These are phyloP conservation scores for Yamadazyma dendronema DNA, from an alignment of 1,139 yeast species.

Conservation along the genomic window DNA sequence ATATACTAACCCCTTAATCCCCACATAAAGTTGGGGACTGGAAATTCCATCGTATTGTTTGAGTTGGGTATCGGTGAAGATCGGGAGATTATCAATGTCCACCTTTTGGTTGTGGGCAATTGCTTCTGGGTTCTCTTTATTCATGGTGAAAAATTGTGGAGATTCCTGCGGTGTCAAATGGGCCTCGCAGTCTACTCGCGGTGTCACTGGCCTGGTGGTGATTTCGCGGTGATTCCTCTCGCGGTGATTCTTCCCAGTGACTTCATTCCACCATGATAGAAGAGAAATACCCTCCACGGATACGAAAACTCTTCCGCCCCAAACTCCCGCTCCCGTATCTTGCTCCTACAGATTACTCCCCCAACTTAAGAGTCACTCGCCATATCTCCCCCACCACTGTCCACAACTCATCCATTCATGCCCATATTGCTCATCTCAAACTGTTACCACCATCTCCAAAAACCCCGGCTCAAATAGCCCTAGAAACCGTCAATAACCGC, in stretches of 20 bases:
- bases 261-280: too few relatives aligned
- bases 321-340: slow-evolving; percentile 62
- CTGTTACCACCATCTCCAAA: slow-evolving; percentile 27
- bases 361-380: too few relatives aligned
- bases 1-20: slow-evolving; percentile 70
- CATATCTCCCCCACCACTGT: slow-evolving; percentile 47
- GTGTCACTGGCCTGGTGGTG: too few relatives aligned
- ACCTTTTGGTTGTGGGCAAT: slow-evolving; percentile 21
- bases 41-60: slow-evolving; percentile 33
- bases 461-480: slow-evolving; percentile 30
- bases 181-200: too few relatives aligned
- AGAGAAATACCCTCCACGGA: slow-evolving; percentile 60
- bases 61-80: slow-evolving; percentile 35
- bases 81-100: slow-evolving; percentile 28
- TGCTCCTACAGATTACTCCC: slow-evolving; percentile 55
- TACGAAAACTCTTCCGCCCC: slow-evolving; percentile 66
- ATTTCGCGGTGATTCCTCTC: too few relatives aligned
- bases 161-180: too few relatives aligned
- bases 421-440: slow-evolving; percentile 32
- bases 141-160: slow-evolving; percentile 1
- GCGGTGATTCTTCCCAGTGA: too few relatives aligned
- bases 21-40: slow-evolving; percentile 55
- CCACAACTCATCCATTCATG: slow-evolving; percentile 51
- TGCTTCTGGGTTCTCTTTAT: slow-evolving; percentile 16
- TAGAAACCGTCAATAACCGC: slow-evolving; percentile 13